Base-by-base conservation (phyloP, 2,329 filamentous ascomycete species). In the Talaromyces sp. region DNA sequence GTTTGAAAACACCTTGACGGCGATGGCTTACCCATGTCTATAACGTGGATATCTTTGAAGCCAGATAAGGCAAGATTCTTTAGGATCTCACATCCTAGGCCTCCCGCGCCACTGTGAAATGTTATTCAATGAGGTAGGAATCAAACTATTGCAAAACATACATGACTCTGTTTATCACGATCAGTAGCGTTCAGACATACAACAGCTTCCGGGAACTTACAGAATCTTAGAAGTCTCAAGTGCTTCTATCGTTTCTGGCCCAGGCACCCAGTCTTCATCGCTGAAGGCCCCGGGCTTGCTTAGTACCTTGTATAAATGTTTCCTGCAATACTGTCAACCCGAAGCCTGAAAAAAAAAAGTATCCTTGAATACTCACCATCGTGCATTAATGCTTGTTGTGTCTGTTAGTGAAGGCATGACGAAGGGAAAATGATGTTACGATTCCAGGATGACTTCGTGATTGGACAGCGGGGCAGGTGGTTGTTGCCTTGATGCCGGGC, bases 1-100 rank as follows among this genome's bases (percentile, higher is more conserved):
- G 7, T 21, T 27, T n/a, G 26, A 17, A 21, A 41, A 31, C 1
- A 5, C 1, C 2, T 11, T 21, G 24, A 17, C 29, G 3, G 7
- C 21, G 21, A 49, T 10, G n/a, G 72, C 81, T 61, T 77, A 89
- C 89, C 91, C 95, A 99, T 99, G 78, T 99, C 95, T 69, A 99
- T 98, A 62, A 99, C 95, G 79, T 99, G 92, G 67, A 99, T 97
- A 70, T 96, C 86, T 75, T 90, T 96, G 80, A 99, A 99, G 29
- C 93, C 92, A 1, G 93, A 97, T 57, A 99, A 83, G 49, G 95
- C 95, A 35, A 99, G 83, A 70, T 99, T 91, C 80, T 99, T 99
- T 57, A 99, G 81, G 51, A 99, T 96, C 74, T 99, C 95, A 70
- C 95, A 99, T 66, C 95, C 95, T 62, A 99, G 78, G 11, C 95